These are phyloP conservation scores for Leishmania arabica DNA, from an alignment of 208 protist species.

Conservation along the genomic window DNA sequence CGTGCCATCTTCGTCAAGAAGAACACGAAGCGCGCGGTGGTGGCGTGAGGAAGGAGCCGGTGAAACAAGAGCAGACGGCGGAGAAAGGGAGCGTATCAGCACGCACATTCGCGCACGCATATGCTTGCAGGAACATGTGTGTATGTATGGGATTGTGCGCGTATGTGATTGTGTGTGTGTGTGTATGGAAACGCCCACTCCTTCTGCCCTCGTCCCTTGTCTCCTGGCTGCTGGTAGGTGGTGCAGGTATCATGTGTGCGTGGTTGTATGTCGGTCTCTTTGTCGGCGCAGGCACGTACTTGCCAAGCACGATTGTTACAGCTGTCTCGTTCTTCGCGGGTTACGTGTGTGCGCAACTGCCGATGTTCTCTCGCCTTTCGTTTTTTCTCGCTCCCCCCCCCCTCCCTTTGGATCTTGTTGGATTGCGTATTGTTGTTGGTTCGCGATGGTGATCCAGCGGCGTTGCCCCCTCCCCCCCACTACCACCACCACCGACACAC, in stretches of 20 bases:
- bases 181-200: background rate
- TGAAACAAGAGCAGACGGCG: background rate
- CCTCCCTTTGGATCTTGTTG: background rate
- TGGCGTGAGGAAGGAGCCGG: constrained; percentile 38
- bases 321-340: background rate
- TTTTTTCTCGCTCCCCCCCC: background rate
- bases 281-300: background rate
- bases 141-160: background rate
- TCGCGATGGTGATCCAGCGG: background rate
- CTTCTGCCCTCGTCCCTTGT: background rate
- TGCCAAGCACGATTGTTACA: background rate
- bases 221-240: background rate
- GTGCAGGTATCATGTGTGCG: background rate
- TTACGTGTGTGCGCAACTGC: background rate
- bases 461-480: background rate
- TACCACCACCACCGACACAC: background rate
- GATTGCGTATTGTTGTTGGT: background rate
- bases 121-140: background rate
- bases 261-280: background rate
- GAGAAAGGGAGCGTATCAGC: background rate
- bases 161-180: background rate
- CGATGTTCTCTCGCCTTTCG: background rate
- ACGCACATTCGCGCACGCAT: too few species aligned
- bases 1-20: constrained; percentile 86
- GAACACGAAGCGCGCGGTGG: constrained; percentile 80